phyloP scores from a whole-genome alignment of 2,329 filamentous ascomycete species.

The Trichoderma sp. region DNA sequence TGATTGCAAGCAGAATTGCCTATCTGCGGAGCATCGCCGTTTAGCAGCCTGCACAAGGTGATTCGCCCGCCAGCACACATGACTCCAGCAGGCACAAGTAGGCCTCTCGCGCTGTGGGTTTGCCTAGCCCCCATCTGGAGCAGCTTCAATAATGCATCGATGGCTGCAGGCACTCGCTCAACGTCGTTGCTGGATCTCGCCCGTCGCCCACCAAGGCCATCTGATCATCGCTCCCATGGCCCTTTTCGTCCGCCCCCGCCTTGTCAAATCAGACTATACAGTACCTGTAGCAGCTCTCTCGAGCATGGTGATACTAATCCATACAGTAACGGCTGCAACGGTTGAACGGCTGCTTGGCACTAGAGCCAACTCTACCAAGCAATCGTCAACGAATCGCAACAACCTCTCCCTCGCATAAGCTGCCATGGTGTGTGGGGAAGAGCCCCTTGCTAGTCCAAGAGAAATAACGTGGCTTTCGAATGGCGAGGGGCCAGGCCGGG shows the following conservation, averaged over 20 bases:
- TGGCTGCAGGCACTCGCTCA: constrained; percentile 2
- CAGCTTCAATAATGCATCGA: background rate
- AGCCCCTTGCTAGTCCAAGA: constrained; percentile 11
- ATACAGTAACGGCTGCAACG: background rate
- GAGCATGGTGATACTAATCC: background rate
- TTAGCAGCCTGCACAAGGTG: background rate
- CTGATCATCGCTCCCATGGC: constrained; percentile 4
- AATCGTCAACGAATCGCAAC: constrained; percentile 11
- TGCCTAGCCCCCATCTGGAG: background rate
- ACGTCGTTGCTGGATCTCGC: background rate
- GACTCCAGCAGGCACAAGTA: background rate
- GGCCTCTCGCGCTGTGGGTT: background rate
- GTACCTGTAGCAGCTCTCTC: background rate
- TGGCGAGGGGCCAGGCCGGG: background rate
- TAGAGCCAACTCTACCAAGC: constrained; percentile 4
- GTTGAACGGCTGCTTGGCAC: constrained; percentile 1
- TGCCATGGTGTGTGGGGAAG: constrained; percentile 16
- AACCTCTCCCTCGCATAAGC: background rate
- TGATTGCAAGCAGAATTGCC: constrained; percentile 2
- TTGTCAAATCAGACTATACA: background rate
- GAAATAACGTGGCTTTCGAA: constrained; percentile 24
- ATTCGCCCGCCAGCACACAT: background rate
- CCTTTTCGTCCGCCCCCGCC: constrained; percentile 3
- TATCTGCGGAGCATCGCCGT: constrained; percentile 6
- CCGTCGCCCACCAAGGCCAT: background rate